Evolutionary conservation across 2,329 filamentous ascomycete genomes (phyloP).

Genomic region (Esteya vermicola): DNA sequence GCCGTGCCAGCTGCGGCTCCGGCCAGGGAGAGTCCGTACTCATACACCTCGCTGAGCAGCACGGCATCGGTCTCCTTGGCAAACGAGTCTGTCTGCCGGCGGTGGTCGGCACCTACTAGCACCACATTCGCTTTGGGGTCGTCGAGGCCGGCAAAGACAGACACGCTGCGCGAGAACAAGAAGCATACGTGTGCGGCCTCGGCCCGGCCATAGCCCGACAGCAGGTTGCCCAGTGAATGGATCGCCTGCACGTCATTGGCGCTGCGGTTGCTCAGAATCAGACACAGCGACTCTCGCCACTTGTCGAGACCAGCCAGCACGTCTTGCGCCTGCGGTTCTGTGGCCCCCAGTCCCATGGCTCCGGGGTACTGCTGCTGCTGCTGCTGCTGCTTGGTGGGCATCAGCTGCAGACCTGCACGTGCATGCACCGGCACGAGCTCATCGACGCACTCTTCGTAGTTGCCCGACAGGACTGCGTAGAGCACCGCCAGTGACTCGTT

Average conservation of each 20-base stretch:
- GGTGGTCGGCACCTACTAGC: constrained; percentile 67
- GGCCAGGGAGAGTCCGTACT: constrained; percentile 70
- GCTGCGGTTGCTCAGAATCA: constrained; percentile 82
- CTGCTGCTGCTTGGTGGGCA: constrained; percentile 64
- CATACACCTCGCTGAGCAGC: constrained; percentile 91
- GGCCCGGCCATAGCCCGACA: constrained; percentile 72
- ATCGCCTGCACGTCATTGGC: constrained; percentile 61
- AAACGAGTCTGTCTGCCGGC: constrained; percentile 54
- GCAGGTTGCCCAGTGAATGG: constrained; percentile 63
- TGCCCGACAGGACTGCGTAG: constrained; percentile 89
- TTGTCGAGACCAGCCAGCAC: constrained; percentile 76
- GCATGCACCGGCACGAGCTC: constrained; percentile 90
- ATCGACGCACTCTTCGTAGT: constrained; percentile 86
- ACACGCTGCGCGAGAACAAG: constrained; percentile 61
- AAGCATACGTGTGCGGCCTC: constrained; percentile 93
- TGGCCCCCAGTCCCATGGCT: too few relatives aligned
- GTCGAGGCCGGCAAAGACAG: constrained; percentile 69
- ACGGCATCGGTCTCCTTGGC: constrained; percentile 72
- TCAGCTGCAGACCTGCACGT: constrained; percentile 78
- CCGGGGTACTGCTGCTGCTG: constrained; percentile 26
- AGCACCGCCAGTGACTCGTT: constrained; percentile 81
- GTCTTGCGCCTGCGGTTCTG: constrained; percentile 56
- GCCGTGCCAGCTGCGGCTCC: constrained; percentile 37
- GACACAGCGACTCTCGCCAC: constrained; percentile 79
- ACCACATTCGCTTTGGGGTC: constrained; percentile 68